Evolutionary conservation across 2,329 filamentous ascomycete genomes (phyloP), one percentile per base, ranked within the genome.

Genomic region (Aspergillaceae sp.): DNA sequence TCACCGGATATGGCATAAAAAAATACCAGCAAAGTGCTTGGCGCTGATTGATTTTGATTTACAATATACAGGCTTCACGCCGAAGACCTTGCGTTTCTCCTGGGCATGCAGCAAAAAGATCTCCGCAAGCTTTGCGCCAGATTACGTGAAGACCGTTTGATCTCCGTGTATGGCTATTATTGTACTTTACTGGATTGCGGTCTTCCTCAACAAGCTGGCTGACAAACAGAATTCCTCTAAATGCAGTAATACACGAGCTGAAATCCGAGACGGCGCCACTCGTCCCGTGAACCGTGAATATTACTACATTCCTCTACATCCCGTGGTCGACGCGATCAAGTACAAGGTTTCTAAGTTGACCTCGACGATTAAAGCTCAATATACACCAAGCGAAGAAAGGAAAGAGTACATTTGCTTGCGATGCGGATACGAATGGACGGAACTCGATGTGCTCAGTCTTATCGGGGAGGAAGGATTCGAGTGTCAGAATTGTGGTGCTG

Each of bases 231-330:
- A 19, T 19, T 19, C 19, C 40, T 10, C 40, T 48, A 41, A 34
- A 33, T 44, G 48, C 60, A 87, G 78, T 58, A 83, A 83, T 64
- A 82, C 83, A 30, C 83, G 88, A 50, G 79, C 83, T 42, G 89
- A 95, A 64, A 73, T 86, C 46, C 83, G 84, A 54, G 86, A 90
- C 61, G 87, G 87, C 43, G 86, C 89, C 49, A 84, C 86, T 48
- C 83, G 89, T 44, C 85, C 87, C 4, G 83, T 86, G 55, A 89
- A 85, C 62, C 81, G 87, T 58, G 94, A 91, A 51, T 98, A 95
- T 76, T 98, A 94, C 72, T 98, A 87, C 69, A 91, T 98, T 64
- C 90, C 96, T 64, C 94, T 94, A 61, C 87, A 92, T 49, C 86
- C 87, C 48, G 88, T 91, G 33, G 88, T 98, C 60, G 92, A 98